A percentile compares a stretch with the other conserved stretches of the same genome.
These are phyloP conservation scores for Malus sylvestris DNA, from an alignment of 306 rosid genomes.

Conservation along the genomic window DNA sequence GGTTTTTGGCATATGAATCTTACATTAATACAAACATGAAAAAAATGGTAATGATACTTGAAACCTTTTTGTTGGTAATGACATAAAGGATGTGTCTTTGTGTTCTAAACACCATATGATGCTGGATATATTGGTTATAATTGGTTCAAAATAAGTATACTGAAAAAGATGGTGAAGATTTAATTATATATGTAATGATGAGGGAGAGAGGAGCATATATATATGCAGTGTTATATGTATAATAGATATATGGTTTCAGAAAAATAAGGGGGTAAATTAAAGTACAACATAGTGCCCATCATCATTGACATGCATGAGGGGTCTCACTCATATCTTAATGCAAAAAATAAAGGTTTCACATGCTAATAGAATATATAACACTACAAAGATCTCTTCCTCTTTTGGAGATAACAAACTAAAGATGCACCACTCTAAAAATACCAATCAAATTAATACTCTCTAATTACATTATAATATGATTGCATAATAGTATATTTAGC, in stretches of 20 bases:
- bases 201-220: background rate
- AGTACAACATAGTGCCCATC: constrained; percentile 20
- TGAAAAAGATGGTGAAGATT: constrained; percentile 32
- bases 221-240: background rate
- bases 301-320: constrained; percentile 37
- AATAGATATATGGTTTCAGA: constrained; percentile 10
- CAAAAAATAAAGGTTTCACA: constrained; percentile 27
- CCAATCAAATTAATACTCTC: background rate
- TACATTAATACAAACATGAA: background rate
- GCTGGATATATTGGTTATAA: constrained; percentile 21
- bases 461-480: background rate
- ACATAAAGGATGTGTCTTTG: constrained; percentile 58
- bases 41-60: constrained; percentile 16
- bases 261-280: constrained; percentile 4
- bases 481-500: background rate
- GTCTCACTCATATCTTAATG: constrained; percentile 35
- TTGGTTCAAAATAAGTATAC: constrained; percentile 40
- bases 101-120: constrained; percentile 33
- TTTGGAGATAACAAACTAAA: constrained; percentile 18
- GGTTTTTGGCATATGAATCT: constrained; percentile 1
- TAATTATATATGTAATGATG: constrained; percentile 24
- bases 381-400: constrained; percentile 28
- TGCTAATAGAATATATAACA: constrained; percentile 28
- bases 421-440: background rate
- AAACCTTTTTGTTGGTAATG: constrained; percentile 61